Percentiles rank a stretch among this genome's conserved stretches.
Conservation (phyloP, 768 basidiomycete genomes). For the Boletus barrowsii region DNA sequence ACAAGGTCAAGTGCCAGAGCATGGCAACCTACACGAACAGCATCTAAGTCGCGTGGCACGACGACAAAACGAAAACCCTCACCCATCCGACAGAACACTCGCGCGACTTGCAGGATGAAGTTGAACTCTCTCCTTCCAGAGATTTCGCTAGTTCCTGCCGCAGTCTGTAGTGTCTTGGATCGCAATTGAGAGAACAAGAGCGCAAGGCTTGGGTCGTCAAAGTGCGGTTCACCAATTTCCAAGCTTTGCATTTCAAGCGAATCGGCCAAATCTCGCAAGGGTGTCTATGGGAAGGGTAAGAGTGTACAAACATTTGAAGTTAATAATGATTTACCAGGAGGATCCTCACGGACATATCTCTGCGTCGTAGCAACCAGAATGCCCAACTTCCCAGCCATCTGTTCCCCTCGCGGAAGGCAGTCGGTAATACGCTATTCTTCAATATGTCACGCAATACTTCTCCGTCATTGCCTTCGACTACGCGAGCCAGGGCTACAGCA, state of each 20-base stretch:
- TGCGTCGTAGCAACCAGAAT: conserved; percentile 87
- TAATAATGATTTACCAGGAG: conserved; percentile 60
- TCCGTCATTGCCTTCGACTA: conserved; percentile 81
- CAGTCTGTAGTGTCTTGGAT: conserved; percentile 88
- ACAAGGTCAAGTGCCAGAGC: conserved; percentile 88
- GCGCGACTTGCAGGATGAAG: conserved; percentile 91
- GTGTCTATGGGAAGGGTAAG: conserved; percentile 48
- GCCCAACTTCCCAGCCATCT: conserved; percentile 95
- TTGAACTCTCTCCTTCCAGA: conserved; percentile 87
- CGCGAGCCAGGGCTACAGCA: conserved; percentile 80
- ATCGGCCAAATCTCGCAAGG: conserved; percentile 67
- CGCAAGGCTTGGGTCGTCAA: conserved; percentile 92
- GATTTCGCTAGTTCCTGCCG: conserved; percentile 89
- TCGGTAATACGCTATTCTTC: conserved; percentile 72
- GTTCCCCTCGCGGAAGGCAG: conserved; percentile 84
- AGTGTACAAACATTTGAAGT: neutral
- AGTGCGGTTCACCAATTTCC: conserved; percentile 80
- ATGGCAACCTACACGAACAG: conserved; percentile 70
- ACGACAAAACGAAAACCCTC: conserved; percentile 22
- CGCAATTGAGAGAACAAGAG: conserved; percentile 87
- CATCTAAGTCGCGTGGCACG: neutral
- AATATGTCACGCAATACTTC: conserved; percentile 71
- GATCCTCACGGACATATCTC: conserved; percentile 87
- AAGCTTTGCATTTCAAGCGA: conserved; percentile 50
- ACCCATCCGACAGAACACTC: conserved; percentile 96